These are phyloP conservation scores for Pterula multifida DNA, from an alignment of 1,284 basidiomycete species.

Conservation along the genomic window DNA sequence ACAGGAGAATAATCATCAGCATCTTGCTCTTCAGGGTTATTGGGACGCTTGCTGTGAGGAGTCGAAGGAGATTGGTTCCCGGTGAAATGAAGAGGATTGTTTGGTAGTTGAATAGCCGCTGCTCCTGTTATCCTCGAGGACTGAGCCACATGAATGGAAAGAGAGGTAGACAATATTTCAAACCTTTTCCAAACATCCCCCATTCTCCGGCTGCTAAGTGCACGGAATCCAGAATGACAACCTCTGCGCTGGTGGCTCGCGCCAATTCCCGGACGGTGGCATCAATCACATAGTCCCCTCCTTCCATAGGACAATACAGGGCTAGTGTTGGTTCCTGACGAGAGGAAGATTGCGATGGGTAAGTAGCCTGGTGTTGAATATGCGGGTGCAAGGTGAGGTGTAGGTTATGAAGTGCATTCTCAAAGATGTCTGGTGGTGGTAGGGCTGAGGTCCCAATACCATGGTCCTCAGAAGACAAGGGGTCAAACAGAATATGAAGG, in stretches of 20 bases:
- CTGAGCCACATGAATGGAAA: conserved; percentile 6
- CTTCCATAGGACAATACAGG: conserved; percentile 79
- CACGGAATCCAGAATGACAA: conserved; percentile 69
- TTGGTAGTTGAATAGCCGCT: conserved; percentile 49
- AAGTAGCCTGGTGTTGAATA: conserved; percentile 63
- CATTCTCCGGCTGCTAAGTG: conserved; percentile 75
- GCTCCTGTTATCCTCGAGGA: conserved; percentile 31
- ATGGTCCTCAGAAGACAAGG: conserved; percentile 22
- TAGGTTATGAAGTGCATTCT: conserved; percentile 61
- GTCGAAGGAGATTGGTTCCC: conserved; percentile 20
- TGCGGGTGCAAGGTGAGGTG: conserved; percentile 68
- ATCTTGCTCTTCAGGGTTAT: conserved; percentile 22
- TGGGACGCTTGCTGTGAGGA: conserved; percentile 9
- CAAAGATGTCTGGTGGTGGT: conserved; percentile 47
- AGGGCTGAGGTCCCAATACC: conserved; percentile 18
- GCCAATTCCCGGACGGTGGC: conserved; percentile 70
- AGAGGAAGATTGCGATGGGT: conserved; percentile 34
- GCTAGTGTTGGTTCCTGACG: conserved; percentile 65
- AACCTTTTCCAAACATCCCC: conserved; percentile 67
- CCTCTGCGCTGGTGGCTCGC: conserved; percentile 58
- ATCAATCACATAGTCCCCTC: conserved; percentile 67
- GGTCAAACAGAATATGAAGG: conserved; percentile 54
- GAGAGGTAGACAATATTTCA: conserved; percentile 7
- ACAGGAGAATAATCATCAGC: conserved; percentile 23
- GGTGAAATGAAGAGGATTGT: conserved; percentile 61